These are phyloP conservation scores for Eutypella sp. DNA, from an alignment of 2,329 filamentous ascomycete genomes.

Conservation along the genomic window DNA sequence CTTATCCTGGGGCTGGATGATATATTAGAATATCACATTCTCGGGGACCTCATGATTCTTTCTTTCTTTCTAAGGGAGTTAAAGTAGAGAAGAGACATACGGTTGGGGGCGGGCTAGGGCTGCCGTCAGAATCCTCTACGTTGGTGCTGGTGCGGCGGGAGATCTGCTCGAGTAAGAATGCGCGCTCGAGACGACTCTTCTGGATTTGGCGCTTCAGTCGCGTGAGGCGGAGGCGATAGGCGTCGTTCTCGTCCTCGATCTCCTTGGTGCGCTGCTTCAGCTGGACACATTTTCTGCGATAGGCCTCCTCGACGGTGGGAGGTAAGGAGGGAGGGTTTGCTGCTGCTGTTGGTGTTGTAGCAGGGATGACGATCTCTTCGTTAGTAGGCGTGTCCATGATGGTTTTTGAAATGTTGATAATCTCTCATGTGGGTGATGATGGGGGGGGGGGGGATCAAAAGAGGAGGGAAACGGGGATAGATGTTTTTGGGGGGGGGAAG, in stretches of 20 bases:
- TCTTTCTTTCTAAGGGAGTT: constrained; percentile 5
- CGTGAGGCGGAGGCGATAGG: constrained; percentile 70
- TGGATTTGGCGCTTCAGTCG: constrained; percentile 81
- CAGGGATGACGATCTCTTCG: constrained; percentile 21
- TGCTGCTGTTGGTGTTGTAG: too few relatives aligned
- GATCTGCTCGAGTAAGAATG: constrained; percentile 68
- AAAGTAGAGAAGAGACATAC: constrained; percentile 40
- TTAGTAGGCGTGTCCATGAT: constrained; percentile 29
- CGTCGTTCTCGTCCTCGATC: constrained; percentile 87
- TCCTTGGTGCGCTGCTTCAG: constrained; percentile 87
- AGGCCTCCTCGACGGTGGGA: constrained; percentile 91
- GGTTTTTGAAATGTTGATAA: too few relatives aligned
- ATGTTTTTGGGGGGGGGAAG: too few relatives aligned
- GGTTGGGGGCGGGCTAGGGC: constrained; percentile 73
- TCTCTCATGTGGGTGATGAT: too few relatives aligned
- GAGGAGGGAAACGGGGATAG: too few relatives aligned
- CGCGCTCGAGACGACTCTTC: constrained; percentile 84
- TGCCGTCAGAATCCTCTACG: constrained; percentile 73
- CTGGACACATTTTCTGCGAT: constrained; percentile 93
- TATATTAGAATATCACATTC: constrained; percentile 17
- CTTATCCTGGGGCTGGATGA: constrained; percentile 66
- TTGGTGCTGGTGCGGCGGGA: constrained; percentile 69
- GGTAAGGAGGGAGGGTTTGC: constrained; percentile 60
- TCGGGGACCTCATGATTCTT: constrained; percentile 3
- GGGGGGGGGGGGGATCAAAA: too few relatives aligned